Evolutionary conservation across 768 basidiomycete genomes (phyloP).

Genomic region (Daedaleopsis nitida): DNA sequence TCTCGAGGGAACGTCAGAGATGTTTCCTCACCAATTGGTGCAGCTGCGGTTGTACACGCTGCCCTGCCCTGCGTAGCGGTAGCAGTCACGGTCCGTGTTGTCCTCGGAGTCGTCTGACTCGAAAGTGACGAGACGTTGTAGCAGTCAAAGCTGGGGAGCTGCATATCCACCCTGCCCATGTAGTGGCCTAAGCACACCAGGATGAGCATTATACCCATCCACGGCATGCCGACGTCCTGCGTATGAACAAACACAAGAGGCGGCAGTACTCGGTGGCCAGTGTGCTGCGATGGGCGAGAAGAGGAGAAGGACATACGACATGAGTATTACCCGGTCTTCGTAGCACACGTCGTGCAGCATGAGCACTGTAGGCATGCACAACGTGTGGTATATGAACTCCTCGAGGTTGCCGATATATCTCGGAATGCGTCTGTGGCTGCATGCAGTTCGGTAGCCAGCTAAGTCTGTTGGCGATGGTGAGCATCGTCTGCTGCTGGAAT

Average conservation of each 20-base stretch:
- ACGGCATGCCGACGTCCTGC: slow-evolving; percentile 74
- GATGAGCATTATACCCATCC: slow-evolving; percentile 74
- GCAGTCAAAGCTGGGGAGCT: slow-evolving; percentile 50
- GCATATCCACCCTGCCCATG: slow-evolving; percentile 55
- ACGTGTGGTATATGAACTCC: slow-evolving; percentile 62
- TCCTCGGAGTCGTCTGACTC: slow-evolving; percentile 41
- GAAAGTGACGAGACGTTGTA: slow-evolving; percentile 43
- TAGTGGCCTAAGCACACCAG: slow-evolving; percentile 67
- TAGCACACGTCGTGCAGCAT: slow-evolving; percentile 75
- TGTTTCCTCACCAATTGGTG: no score
- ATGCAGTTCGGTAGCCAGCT: slow-evolving; percentile 69
- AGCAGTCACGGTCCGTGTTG: slow-evolving; percentile 34
- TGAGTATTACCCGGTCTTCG: slow-evolving; percentile 80
- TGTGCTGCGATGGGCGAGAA: neutral
- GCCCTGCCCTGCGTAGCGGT: slow-evolving; percentile 33
- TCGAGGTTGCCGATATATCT: slow-evolving; percentile 77
- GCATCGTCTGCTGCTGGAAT: slow-evolving; percentile 28
- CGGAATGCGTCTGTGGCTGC: slow-evolving; percentile 69
- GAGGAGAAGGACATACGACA: slow-evolving; percentile 50
- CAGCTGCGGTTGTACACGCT: slow-evolving; percentile 45
- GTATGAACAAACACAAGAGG: neutral
- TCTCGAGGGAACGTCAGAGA: no score
- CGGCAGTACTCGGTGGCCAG: neutral
- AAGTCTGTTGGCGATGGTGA: slow-evolving; percentile 67
- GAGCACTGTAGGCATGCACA: slow-evolving; percentile 73